These are phyloP conservation scores for Cynara cardunculus DNA, from an alignment of 129 eudicot genomes.

Conservation along the genomic window DNA sequence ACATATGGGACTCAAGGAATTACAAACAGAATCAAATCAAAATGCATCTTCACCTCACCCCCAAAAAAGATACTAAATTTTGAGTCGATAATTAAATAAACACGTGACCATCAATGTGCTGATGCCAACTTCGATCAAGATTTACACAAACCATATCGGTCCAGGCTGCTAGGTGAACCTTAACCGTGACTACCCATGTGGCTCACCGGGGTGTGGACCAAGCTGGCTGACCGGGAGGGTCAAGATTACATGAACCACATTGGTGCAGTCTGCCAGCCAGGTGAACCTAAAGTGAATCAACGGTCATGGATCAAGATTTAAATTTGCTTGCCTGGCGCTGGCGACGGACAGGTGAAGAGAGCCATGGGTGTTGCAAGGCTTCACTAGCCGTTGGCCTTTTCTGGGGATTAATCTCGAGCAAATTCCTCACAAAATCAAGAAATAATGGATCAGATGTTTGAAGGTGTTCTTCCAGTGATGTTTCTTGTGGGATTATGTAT, in stretches of 20 bases:
- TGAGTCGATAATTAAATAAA: background rate
- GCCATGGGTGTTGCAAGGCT: constrained; percentile 95
- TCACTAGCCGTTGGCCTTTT: constrained; percentile 80
- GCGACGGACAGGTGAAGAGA: constrained; percentile 28
- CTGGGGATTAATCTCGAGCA: constrained; percentile 80
- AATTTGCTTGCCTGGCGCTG: background rate
- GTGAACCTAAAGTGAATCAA: constrained; percentile 1
- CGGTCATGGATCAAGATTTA: constrained; percentile 14
- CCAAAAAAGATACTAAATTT: constrained; percentile 2
- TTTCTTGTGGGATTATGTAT: constrained; percentile 67
- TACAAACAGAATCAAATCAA: constrained; percentile 16
- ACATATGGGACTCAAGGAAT: constrained; percentile 15
- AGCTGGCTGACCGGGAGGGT: background rate
- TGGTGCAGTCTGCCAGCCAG: constrained; percentile 17
- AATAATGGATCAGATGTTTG: constrained; percentile 57
- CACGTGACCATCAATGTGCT: background rate
- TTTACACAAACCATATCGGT: background rate
- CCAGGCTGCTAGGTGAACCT: constrained; percentile 5
- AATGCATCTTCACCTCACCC: background rate
- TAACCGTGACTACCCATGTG: constrained; percentile 1
- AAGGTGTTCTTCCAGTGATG: constrained; percentile 70
- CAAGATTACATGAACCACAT: background rate
- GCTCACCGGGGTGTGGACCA: constrained; percentile 1
- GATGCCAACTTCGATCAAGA: background rate
- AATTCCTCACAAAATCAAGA: constrained; percentile 54